phyloP scores from a whole-genome alignment of 2,329 filamentous ascomycete genomes.

The Fusarium vanettenii region DNA sequence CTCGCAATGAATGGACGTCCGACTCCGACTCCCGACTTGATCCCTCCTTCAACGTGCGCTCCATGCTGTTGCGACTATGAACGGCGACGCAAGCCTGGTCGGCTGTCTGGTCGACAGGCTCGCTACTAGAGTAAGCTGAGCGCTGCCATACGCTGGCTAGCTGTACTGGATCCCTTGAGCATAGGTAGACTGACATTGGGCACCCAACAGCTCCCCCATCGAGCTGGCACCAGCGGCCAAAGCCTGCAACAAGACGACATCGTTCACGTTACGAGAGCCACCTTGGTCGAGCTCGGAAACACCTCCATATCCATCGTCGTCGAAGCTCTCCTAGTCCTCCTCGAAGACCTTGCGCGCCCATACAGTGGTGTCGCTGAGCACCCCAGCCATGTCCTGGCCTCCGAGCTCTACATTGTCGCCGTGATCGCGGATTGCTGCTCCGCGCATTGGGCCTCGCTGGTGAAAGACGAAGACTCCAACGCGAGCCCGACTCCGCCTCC shows the following conservation, averaged over 20 bases:
- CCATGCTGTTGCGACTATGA: constrained; percentile 57
- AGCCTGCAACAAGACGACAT: constrained; percentile 71
- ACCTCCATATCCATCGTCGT: constrained; percentile 65
- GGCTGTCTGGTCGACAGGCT: constrained; percentile 72
- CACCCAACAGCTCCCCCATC: constrained; percentile 71
- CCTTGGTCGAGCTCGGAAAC: constrained; percentile 70
- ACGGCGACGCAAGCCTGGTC: constrained; percentile 69
- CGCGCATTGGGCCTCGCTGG: constrained; percentile 66
- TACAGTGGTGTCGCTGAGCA: constrained; percentile 64
- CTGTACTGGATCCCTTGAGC: background rate
- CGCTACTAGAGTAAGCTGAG: constrained; percentile 65
- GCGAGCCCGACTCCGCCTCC: constrained; percentile 47
- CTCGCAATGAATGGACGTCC: constrained; percentile 3
- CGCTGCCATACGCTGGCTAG: background rate
- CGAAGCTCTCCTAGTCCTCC: constrained; percentile 65
- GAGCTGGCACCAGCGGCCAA: constrained; percentile 67
- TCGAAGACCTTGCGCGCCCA: constrained; percentile 69
- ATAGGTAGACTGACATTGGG: constrained; percentile 45
- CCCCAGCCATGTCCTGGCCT: constrained; percentile 70
- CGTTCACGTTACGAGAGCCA: constrained; percentile 69
- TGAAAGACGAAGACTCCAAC: constrained; percentile 41
- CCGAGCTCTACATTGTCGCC: constrained; percentile 73
- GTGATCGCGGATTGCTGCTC: constrained; percentile 74
- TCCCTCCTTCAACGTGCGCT: constrained; percentile 23
- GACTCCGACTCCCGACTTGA: constrained; percentile 22